Percentiles rank a stretch among this genome's conserved stretches.
Conservation (phyloP, 257 asterid species). For the Coffea eugenioides region DNA sequence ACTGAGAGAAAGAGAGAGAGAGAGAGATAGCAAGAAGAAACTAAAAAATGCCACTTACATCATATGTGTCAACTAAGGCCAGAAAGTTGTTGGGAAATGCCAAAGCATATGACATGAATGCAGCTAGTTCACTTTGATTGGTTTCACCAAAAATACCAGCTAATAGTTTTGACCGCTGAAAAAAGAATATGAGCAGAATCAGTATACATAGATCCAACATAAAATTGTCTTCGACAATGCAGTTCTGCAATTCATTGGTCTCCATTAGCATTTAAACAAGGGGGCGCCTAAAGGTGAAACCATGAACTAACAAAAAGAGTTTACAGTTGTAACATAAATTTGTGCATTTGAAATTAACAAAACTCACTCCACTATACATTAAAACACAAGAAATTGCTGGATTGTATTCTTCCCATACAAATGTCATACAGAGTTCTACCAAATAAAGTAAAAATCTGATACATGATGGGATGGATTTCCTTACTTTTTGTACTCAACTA, state of each 20-base stretch:
- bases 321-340: not conserved
- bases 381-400: not conserved
- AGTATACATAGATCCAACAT: conserved; percentile 10
- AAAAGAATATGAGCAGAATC: conserved; percentile 16
- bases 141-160: conserved; percentile 80
- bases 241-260: not conserved
- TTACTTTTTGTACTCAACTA: not conserved
- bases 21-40: not conserved
- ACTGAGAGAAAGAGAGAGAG: not conserved
- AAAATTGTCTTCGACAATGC: not conserved
- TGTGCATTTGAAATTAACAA: not conserved
- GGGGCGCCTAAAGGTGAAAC: not conserved
- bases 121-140: conserved; percentile 90
- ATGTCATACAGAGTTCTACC: not conserved
- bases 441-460: not conserved
- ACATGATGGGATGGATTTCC: not conserved
- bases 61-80: conserved; percentile 97
- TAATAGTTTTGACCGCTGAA: conserved; percentile 49
- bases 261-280: not conserved
- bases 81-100: conserved; percentile 83
- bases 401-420: not conserved
- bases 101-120: conserved; percentile 83
- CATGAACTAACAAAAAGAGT: not conserved
- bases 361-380: not conserved
- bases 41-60: conserved; percentile 49